These are phyloP conservation scores for Eucalyptus camaldulensis DNA, from an alignment of 345 rosid genomes.

Conservation along the genomic window DNA sequence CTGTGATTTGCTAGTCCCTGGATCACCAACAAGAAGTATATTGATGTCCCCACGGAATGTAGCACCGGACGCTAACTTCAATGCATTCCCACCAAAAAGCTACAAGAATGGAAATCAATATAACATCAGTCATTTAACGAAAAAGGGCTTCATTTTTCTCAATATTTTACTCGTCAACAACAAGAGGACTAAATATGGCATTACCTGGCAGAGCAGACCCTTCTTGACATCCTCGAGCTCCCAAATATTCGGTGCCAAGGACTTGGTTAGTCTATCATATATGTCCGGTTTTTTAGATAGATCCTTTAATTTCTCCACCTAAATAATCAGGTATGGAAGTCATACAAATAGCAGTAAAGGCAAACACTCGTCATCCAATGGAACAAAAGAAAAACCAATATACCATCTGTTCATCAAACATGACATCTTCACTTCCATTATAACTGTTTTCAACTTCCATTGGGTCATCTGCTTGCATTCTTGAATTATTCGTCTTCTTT, in stretches of 20 bases:
- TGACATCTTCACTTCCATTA: conserved; percentile 40
- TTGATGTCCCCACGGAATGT: conserved; percentile 96
- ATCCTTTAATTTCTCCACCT: conserved; percentile 62
- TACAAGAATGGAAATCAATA: conserved; percentile 1
- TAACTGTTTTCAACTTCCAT: conserved; percentile 62
- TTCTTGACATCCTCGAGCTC: conserved; percentile 93
- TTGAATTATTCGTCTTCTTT: conserved; percentile 71
- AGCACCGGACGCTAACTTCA: conserved; percentile 81
- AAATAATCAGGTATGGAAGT: neutral
- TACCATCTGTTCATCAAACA: conserved; percentile 57
- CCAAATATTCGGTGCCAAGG: conserved; percentile 92
- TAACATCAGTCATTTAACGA: neutral
- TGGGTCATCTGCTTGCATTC: conserved; percentile 68
- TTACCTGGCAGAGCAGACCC: conserved; percentile 93
- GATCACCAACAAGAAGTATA: conserved; percentile 96
- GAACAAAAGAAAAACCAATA: neutral
- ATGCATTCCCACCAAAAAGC: conserved; percentile 95
- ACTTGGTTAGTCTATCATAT: conserved; percentile 71
- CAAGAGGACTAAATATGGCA: neutral
- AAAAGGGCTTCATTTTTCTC: neutral
- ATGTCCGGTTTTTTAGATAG: conserved; percentile 66
- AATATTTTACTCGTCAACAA: neutral
- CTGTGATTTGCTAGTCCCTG: conserved; percentile 98
- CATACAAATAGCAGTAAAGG: neutral
- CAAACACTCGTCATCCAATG: neutral